Conservation (phyloP, 2,329 filamentous ascomycete genomes). For the Xylaria arbuscula region DNA sequence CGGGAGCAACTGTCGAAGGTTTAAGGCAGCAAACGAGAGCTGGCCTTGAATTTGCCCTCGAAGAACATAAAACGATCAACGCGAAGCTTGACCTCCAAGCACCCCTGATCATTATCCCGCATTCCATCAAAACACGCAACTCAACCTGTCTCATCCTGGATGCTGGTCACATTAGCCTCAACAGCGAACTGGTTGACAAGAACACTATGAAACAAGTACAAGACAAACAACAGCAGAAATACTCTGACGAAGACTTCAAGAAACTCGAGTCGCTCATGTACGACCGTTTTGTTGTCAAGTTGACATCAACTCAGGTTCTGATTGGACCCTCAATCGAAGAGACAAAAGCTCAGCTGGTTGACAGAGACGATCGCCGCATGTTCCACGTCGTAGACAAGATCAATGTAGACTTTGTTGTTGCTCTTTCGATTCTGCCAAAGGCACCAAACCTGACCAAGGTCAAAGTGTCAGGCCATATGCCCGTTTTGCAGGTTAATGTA, state of each 20-base stretch:
- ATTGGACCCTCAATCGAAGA: constrained; percentile 94
- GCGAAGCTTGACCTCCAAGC: constrained; percentile 95
- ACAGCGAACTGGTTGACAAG: constrained; percentile 92
- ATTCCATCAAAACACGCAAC: constrained; percentile 84
- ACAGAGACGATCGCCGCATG: constrained; percentile 73
- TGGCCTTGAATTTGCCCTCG: constrained; percentile 92
- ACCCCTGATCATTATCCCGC: constrained; percentile 94
- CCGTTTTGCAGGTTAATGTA: constrained; percentile 88
- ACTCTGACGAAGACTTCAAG: constrained; percentile 89
- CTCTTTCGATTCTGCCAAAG: constrained; percentile 96
- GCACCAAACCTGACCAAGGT: constrained; percentile 92
- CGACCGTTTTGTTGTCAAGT: constrained; percentile 92
- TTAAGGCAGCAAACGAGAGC: constrained; percentile 95
- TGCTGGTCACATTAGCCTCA: constrained; percentile 94
- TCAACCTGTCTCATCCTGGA: constrained; percentile 94
- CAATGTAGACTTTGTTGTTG: constrained; percentile 96
- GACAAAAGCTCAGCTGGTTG: constrained; percentile 82
- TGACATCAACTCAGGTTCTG: constrained; percentile 93
- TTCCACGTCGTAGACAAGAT: constrained; percentile 96
- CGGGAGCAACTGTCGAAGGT: constrained; percentile 94
- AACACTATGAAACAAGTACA: constrained; percentile 91
- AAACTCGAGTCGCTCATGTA: constrained; percentile 95
- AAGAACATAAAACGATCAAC: constrained; percentile 98
- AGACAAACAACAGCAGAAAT: constrained; percentile 86
- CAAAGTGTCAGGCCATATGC: constrained; percentile 89